phyloP scores from a whole-genome alignment of 768 basidiomycete species.

The Agrocybe pediades region DNA sequence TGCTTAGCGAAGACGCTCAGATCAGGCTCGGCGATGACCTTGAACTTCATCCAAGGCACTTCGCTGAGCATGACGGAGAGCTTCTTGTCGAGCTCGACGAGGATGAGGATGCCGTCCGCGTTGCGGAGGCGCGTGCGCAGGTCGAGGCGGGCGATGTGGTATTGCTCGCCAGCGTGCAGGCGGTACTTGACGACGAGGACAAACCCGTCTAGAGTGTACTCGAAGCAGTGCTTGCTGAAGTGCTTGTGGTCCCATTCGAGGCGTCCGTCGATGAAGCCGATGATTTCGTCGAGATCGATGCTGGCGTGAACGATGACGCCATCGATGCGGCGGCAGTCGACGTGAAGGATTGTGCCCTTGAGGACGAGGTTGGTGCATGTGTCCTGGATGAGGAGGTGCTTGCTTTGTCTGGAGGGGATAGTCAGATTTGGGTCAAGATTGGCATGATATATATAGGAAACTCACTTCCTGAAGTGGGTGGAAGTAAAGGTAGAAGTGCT shows the following conservation, averaged over 20 bases:
- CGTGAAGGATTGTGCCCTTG: conserved; percentile 17
- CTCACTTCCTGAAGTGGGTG: conserved; percentile 17
- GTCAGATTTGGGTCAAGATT: background rate
- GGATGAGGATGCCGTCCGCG: conserved; percentile 14
- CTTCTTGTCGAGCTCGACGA: conserved; percentile 21
- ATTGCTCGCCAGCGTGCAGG: conserved; percentile 11
- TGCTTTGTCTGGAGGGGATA: conserved; percentile 11
- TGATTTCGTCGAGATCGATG: conserved; percentile 16
- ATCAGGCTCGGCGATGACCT: conserved; percentile 26
- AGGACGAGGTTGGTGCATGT: conserved; percentile 15
- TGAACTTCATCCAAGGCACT: conserved; percentile 30
- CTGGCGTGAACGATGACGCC: conserved; percentile 13
- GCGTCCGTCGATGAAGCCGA: conserved; percentile 14
- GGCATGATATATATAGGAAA: background rate
- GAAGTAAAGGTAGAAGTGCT: conserved; percentile 15
- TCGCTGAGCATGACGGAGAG: conserved; percentile 24
- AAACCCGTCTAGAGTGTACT: conserved; percentile 14
- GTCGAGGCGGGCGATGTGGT: conserved; percentile 13
- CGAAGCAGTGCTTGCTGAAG: conserved; percentile 17
- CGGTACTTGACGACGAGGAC: conserved; percentile 15
- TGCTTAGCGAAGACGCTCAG: conserved; percentile 20
- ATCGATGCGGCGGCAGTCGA: conserved; percentile 14
- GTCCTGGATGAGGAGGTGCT: conserved; percentile 16
- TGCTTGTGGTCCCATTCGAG: conserved; percentile 17
- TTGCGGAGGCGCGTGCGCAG: conserved; percentile 19